Evolutionary conservation across 2,329 filamentous ascomycete species (phyloP).

Genomic region (Fusarium dimerum): DNA sequence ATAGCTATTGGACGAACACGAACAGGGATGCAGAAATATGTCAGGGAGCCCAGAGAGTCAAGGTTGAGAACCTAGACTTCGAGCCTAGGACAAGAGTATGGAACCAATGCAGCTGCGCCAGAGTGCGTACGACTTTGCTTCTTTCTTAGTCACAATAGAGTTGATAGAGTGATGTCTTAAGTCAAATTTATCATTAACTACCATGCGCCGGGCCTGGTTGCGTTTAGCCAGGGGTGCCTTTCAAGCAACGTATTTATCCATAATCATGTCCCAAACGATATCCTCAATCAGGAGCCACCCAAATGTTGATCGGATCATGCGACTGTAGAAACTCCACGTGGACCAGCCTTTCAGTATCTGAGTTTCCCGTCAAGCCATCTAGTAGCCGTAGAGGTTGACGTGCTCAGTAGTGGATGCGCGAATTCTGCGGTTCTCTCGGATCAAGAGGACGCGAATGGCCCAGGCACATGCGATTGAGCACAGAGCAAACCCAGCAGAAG

Average conservation of each 20-base stretch:
- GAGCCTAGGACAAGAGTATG: no score
- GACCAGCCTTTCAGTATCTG: not conserved
- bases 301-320: no score
- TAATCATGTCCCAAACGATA: no score
- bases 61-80: no score
- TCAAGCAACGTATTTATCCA: not conserved
- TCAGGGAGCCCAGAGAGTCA: no score
- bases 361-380: not conserved
- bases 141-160: no score
- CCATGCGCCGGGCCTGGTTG: not conserved
- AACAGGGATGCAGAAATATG: no score
- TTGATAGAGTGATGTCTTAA: not conserved
- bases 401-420: constrained; percentile 34
- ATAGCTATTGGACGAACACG: no score
- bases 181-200: not conserved
- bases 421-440: constrained; percentile 44
- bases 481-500: constrained; percentile 44
- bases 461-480: constrained; percentile 42
- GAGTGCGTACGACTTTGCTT: no score
- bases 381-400: constrained; percentile 42
- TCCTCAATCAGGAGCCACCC: no score
- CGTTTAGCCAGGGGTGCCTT: not conserved
- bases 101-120: no score
- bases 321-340: not conserved
- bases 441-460: constrained; percentile 42